Percentiles rank a stretch among this genome's conserved stretches.
These are phyloP conservation scores for Phaffia tasmanica DNA, from an alignment of 768 basidiomycete genomes.

Conservation along the genomic window DNA sequence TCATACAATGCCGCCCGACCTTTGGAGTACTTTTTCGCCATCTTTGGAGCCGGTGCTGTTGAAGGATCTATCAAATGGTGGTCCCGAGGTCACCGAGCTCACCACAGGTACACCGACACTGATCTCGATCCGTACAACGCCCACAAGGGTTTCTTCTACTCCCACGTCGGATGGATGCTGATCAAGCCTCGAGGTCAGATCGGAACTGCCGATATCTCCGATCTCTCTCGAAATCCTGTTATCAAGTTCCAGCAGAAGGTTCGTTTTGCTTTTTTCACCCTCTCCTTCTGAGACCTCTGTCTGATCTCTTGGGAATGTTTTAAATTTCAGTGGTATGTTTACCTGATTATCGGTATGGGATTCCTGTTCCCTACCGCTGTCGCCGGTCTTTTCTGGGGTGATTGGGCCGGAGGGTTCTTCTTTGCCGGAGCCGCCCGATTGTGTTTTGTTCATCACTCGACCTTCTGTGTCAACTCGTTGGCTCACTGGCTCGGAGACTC, in stretches of 20 bases:
- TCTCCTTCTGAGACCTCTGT: background rate
- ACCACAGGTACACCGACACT: conserved; percentile 94
- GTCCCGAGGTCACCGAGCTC: conserved; percentile 93
- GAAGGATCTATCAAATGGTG: conserved; percentile 99
- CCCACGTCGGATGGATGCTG: conserved; percentile 56
- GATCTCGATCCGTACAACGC: conserved; percentile 93
- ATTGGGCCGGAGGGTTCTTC: conserved; percentile 72
- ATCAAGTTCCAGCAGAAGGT: conserved; percentile 73
- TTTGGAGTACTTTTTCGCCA: conserved; percentile 71
- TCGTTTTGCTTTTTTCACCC: background rate
- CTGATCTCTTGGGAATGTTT: too few species aligned
- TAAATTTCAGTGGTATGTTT: conserved; percentile 48
- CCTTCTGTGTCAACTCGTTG: conserved; percentile 92
- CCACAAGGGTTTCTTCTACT: conserved; percentile 48
- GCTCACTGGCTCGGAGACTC: conserved; percentile 92
- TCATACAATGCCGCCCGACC: conserved; percentile 82
- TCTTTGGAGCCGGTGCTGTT: conserved; percentile 81
- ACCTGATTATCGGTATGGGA: conserved; percentile 57
- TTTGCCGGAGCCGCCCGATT: conserved; percentile 71
- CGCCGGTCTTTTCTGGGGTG: conserved; percentile 71
- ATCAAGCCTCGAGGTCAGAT: conserved; percentile 79
- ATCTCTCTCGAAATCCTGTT: conserved; percentile 66
- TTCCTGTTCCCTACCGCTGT: conserved; percentile 64
- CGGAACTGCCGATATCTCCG: conserved; percentile 79
- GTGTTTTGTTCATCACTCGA: conserved; percentile 83